Evolutionary conservation across 768 basidiomycete species (phyloP), one percentile per base, ranked within the genome.

Genomic region (Termitomyces sp.): DNA sequence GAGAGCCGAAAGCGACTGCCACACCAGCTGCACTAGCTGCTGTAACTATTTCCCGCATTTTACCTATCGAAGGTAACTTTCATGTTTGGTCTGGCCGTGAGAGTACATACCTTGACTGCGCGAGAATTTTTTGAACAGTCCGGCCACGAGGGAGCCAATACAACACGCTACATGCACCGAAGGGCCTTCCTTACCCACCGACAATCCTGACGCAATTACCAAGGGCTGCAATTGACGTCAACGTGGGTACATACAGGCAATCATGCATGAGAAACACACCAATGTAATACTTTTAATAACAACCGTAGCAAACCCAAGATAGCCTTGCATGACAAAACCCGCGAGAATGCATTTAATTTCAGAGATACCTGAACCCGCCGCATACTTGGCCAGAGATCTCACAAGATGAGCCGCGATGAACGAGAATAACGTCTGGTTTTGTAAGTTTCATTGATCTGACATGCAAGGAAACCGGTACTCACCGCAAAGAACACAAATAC

Each of bases 331-430:
- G 61, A 95, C 80, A 72, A 99, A 99, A 3, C 97, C 97, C 9
- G 91, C 92, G 29, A 99, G 76, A 62, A 98, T 98, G 66, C 94
- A 97, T 65, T 98, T 99, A 71, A 99, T 98, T 71, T 99, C 97
- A 20, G 95, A 93, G 45, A 99, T 98, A 48, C 97, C 97, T 55
- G 95, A 98, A 5, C 97, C 95, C 18, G 97, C 97, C 13, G 97
- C 95, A 69, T 96, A 96, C 51, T 86, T 94, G 9, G 96, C 95
- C 63, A 95, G 83, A 9, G 84, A 85, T 50, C 83, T 81, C 52
- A 98, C 97, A 11, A 99, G 78, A 67, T 91, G 92, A 0, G 94
- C 90, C 5, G 95, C 91, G 13, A 88, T 76, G 66, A 91, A 93
- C 0, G 94, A 85, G 64, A 98, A 96, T 2, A 78, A 61, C 3